A percentile compares a stretch with the other conserved stretches of the same genome.
phyloP scores from a whole-genome alignment of 2,329 filamentous ascomycete genomes.

The Diplodia intermedia region DNA sequence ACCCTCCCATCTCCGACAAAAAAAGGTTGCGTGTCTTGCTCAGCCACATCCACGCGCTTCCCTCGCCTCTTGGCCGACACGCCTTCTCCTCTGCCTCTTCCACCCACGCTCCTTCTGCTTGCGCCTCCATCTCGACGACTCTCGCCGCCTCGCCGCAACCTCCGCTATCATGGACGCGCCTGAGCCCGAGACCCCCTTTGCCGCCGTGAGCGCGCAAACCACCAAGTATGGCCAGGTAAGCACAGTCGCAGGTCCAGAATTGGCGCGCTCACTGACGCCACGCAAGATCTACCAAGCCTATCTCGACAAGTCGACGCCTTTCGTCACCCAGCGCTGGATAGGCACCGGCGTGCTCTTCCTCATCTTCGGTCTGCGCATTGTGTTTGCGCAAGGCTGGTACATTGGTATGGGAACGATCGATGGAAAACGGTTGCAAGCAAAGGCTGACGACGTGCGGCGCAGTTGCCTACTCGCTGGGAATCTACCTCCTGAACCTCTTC shows the following conservation, averaged over 20 bases:
- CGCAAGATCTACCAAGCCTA: constrained; percentile 88
- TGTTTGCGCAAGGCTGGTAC: constrained; percentile 97
- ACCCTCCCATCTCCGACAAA: constrained; percentile 13
- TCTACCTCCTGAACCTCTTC: constrained; percentile 99
- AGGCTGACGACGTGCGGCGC: constrained; percentile 23
- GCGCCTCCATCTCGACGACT: not conserved
- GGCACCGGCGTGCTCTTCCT: constrained; percentile 78
- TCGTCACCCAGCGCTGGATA: constrained; percentile 86
- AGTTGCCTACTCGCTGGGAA: constrained; percentile 97
- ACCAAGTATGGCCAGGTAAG: constrained; percentile 74
- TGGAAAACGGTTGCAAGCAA: not conserved
- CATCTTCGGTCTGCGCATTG: constrained; percentile 86
- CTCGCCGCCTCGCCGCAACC: not conserved
- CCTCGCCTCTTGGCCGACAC: not conserved
- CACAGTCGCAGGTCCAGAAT: constrained; percentile 33
- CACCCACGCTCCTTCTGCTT: not conserved
- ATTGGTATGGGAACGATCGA: constrained; percentile 69
- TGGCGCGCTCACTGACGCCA: not conserved
- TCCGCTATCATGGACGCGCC: constrained; percentile 74
- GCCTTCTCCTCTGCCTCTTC: not conserved
- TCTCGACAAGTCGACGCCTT: constrained; percentile 92
- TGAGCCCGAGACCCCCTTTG: constrained; percentile 92
- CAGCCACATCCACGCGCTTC: constrained; percentile 3
- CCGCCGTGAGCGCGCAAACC: constrained; percentile 85
- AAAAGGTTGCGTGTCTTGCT: constrained; percentile 21